phyloP scores from a whole-genome alignment of 192 early-diverging fungal genomes.

The Coemansia asiatica region DNA sequence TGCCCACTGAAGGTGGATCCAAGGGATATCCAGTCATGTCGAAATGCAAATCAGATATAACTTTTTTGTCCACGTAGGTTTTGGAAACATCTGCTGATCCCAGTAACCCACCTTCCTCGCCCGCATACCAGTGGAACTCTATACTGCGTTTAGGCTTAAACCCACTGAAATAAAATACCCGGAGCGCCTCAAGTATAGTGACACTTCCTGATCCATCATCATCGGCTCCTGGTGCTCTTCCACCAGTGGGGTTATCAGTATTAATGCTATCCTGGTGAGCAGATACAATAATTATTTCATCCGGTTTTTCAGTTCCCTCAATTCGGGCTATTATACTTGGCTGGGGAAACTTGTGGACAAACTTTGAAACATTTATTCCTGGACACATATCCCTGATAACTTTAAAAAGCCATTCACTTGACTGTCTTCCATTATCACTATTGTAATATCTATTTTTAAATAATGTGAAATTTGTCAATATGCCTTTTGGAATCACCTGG shows the following conservation, averaged over 20 bases:
- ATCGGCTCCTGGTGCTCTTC: constrained; percentile 70
- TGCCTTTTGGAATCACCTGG: constrained; percentile 58
- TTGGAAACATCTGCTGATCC: constrained; percentile 79
- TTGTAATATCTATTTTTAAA: constrained; percentile 88
- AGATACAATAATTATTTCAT: constrained; percentile 73
- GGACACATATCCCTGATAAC: constrained; percentile 35
- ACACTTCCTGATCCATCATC: constrained; percentile 87
- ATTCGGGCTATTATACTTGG: constrained; percentile 19
- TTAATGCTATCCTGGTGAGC: constrained; percentile 89
- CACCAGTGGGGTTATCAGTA: constrained; percentile 65
- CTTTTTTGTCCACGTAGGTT: constrained; percentile 59
- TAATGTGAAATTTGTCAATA: constrained; percentile 67
- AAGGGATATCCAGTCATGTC: constrained; percentile 91
- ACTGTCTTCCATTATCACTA: constrained; percentile 58
- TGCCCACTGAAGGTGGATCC: constrained; percentile 65
- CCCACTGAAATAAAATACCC: constrained; percentile 60
- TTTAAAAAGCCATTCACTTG: constrained; percentile 62
- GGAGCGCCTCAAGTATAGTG: constrained; percentile 80
- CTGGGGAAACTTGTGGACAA: constrained; percentile 28
- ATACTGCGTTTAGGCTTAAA: constrained; percentile 72
- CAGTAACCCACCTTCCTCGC: constrained; percentile 84
- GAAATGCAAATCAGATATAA: constrained; percentile 80
- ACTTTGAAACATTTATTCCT: constrained; percentile 4
- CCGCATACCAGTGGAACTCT: constrained; percentile 91
- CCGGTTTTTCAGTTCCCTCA: constrained; percentile 10